These are phyloP conservation scores for Leccinum pallidistipes DNA, from an alignment of 1,284 basidiomycete species.

Conservation along the genomic window DNA sequence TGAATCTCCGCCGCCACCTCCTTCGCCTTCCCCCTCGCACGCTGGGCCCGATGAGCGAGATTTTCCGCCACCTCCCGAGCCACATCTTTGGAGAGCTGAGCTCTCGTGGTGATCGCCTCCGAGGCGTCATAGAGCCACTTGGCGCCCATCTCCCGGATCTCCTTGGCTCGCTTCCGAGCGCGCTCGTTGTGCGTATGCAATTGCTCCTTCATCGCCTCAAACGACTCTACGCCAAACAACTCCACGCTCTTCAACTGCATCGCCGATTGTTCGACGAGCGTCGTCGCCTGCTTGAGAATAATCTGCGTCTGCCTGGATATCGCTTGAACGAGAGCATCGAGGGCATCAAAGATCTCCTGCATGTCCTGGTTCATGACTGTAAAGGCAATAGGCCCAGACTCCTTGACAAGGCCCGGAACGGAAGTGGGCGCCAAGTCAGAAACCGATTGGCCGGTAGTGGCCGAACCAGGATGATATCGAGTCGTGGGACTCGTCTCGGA, in stretches of 20 bases:
- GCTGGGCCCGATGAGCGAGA: conserved; percentile 36
- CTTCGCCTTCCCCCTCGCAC: conserved; percentile 53
- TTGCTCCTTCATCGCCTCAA: conserved; percentile 37
- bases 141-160: conserved; percentile 49
- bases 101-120: conserved; percentile 39
- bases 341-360: conserved; percentile 57
- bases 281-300: conserved; percentile 42
- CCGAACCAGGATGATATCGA: conserved; percentile 6
- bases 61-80: conserved; percentile 39
- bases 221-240: conserved; percentile 24
- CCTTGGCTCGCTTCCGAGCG: conserved; percentile 57
- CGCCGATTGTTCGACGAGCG: conserved; percentile 48
- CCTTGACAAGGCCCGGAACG: conserved; percentile 41
- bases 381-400: conserved; percentile 47
- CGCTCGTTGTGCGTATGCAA: conserved; percentile 53
- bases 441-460: conserved; percentile 25
- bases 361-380: conserved; percentile 49
- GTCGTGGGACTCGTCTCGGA: conserved; percentile 17
- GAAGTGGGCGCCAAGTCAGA: conserved; percentile 31
- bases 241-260: conserved; percentile 33
- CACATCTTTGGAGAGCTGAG: conserved; percentile 47
- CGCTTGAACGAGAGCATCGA: conserved; percentile 57
- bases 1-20: conserved; percentile 33
- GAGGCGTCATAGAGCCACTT: conserved; percentile 42
- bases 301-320: conserved; percentile 42